These are phyloP conservation scores for Monosporascus sp. DNA, from an alignment of 2,329 filamentous ascomycete genomes.

Conservation along the genomic window DNA sequence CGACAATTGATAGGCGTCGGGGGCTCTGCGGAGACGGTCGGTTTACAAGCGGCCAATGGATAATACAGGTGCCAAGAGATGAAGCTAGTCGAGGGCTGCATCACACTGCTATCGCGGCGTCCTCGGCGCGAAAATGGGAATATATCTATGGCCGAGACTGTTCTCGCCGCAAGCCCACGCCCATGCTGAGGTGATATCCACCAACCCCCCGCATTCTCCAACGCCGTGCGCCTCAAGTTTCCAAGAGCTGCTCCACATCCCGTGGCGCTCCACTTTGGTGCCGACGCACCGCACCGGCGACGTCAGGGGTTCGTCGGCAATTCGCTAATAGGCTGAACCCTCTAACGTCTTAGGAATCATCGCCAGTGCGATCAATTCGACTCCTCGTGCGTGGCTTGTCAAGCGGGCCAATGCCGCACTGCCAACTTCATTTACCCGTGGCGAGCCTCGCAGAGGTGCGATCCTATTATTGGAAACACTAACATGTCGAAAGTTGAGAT, in stretches of 20 bases:
- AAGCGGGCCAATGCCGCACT: not conserved
- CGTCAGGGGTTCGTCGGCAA: slow-evolving; percentile 18
- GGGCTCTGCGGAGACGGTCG: too few species aligned
- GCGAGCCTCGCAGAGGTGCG: not conserved
- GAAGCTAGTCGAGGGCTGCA: not conserved
- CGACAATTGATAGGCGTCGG: too few species aligned
- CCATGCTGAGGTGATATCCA: slow-evolving; percentile 10
- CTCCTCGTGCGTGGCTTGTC: not conserved
- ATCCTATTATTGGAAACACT: not conserved
- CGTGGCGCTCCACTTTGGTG: slow-evolving; percentile 15
- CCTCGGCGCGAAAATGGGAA: not conserved
- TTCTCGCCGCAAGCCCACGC: slow-evolving; percentile 1
- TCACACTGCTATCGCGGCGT: not conserved
- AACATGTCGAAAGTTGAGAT: not conserved
- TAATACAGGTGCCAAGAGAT: not conserved
- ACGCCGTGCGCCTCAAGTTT: not conserved
- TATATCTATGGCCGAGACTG: not conserved
- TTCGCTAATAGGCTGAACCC: slow-evolving; percentile 20
- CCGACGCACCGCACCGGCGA: not conserved
- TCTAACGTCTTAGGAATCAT: slow-evolving; percentile 13
- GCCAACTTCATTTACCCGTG: too few species aligned
- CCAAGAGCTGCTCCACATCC: not conserved
- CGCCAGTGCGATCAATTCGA: slow-evolving; percentile 13
- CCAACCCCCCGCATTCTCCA: slow-evolving; percentile 13
- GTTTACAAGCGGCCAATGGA: too few species aligned